These are phyloP conservation scores for Hyparrhenia diplandra DNA, from an alignment of 176 grass and related monocot species.

Conservation along the genomic window DNA sequence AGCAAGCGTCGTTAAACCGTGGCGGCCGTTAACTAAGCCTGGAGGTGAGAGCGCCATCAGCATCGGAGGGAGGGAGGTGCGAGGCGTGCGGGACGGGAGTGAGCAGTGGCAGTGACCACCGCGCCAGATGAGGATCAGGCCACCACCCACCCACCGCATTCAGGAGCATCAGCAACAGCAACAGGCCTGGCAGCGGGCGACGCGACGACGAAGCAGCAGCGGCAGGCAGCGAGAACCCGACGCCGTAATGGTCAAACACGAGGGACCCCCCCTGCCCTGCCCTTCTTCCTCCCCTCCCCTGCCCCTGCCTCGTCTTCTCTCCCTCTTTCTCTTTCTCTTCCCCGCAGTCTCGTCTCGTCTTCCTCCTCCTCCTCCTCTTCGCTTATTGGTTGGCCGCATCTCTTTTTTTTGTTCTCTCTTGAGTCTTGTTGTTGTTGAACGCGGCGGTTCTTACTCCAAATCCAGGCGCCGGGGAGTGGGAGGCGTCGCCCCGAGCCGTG, in stretches of 20 bases:
- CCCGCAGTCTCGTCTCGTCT: constrained; percentile 15
- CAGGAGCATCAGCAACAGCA: background rate
- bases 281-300: background rate
- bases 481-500: constrained; percentile 14
- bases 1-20: background rate
- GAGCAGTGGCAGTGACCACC: constrained; percentile 16
- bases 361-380: background rate
- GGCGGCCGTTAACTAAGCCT: background rate
- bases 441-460: constrained; percentile 16
- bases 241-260: constrained; percentile 50
- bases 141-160: constrained; percentile 23
- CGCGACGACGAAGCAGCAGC: background rate
- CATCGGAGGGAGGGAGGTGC: constrained; percentile 20
- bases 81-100: constrained; percentile 15
- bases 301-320: background rate
- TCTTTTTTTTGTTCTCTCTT: background rate
- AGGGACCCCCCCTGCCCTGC: background rate
- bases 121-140: background rate
- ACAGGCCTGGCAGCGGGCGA: background rate
- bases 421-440: constrained; percentile 2
- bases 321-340: background rate
- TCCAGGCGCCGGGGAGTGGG: constrained; percentile 13
- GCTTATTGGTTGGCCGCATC: constrained; percentile 5
- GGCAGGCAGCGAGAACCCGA: constrained; percentile 24
- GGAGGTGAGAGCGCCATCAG: background rate